phyloP scores from a whole-genome alignment of 306 rosid genomes.

The Dryas octopetala region DNA sequence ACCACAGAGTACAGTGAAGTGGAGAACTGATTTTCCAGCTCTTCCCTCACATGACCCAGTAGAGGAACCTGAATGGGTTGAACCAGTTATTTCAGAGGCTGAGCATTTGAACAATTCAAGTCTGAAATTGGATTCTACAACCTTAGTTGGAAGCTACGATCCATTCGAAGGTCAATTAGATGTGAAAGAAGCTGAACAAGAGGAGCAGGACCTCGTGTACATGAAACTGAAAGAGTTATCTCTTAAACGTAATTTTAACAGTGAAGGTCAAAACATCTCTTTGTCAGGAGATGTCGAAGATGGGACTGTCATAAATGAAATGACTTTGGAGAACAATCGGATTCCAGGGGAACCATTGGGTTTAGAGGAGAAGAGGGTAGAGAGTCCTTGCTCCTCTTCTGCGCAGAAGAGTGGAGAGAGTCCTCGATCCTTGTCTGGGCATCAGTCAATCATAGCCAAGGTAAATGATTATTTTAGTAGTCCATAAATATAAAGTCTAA shows the following conservation, averaged over 20 bases:
- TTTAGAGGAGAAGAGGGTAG: constrained; percentile 35
- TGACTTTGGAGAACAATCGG: constrained; percentile 5
- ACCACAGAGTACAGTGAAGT: constrained; percentile 26
- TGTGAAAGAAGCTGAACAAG: constrained; percentile 32
- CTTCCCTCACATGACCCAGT: constrained; percentile 29
- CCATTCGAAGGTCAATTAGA: constrained; percentile 33
- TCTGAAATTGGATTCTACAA: constrained; percentile 32
- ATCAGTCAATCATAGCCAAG: constrained; percentile 34
- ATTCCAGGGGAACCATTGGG: constrained; percentile 12
- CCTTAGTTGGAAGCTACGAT: constrained; percentile 34
- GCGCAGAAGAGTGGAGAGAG: constrained; percentile 31
- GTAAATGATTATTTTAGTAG: constrained; percentile 26
- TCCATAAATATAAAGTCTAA: background rate
- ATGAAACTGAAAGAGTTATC: constrained; percentile 57
- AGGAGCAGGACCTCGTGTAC: constrained; percentile 39
- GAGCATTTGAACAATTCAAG: constrained; percentile 17
- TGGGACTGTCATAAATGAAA: background rate
- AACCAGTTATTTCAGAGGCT: constrained; percentile 20
- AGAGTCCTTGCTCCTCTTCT: constrained; percentile 22
- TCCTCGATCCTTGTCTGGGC: constrained; percentile 24
- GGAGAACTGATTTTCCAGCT: constrained; percentile 26
- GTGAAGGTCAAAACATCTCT: constrained; percentile 31
- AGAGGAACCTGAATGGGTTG: constrained; percentile 31
- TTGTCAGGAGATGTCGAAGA: constrained; percentile 19
- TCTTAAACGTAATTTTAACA: constrained; percentile 20